Conservation (phyloP, 164 flowering plant genomes). For the Stephania cephalantha region DNA sequence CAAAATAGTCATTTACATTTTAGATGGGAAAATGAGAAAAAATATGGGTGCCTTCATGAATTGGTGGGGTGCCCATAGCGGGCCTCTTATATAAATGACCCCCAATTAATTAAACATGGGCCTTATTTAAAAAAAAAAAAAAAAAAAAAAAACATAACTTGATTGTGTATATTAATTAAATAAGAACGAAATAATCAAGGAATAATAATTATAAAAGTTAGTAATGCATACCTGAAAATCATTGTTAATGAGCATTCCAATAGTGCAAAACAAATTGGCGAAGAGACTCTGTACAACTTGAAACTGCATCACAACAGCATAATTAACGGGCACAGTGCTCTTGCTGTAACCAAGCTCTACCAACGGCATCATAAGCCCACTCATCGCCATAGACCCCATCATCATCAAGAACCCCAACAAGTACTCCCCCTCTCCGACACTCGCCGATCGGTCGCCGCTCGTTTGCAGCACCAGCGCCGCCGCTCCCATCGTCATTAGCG, state of each 20-base stretch:
- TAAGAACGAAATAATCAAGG: too few relatives aligned
- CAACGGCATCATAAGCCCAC: conserved; percentile 16
- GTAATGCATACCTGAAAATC: conserved; percentile 30
- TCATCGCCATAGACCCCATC: conserved; percentile 8
- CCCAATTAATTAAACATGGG: too few relatives aligned
- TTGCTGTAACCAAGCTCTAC: conserved; percentile 24
- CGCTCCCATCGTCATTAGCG: conserved; percentile 17
- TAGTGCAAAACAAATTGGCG: conserved; percentile 22
- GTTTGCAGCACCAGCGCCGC: conserved; percentile 17
- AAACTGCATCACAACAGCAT: conserved; percentile 31
- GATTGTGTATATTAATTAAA: too few relatives aligned
- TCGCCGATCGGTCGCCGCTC: conserved; percentile 16
- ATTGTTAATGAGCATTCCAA: conserved; percentile 36
- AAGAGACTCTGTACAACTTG: conserved; percentile 26
- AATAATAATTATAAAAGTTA: background rate
- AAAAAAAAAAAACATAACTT: too few relatives aligned
- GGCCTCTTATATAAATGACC: too few relatives aligned
- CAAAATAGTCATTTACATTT: too few relatives aligned
- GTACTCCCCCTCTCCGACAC: conserved; percentile 14
- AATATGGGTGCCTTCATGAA: too few relatives aligned
- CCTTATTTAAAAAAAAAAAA: too few relatives aligned
- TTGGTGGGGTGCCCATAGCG: too few relatives aligned
- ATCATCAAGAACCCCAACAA: conserved; percentile 21
- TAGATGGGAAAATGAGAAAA: too few relatives aligned
- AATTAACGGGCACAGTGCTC: conserved; percentile 25